A percentile compares a stretch with the other conserved stretches of the same genome.
phyloP scores from a whole-genome alignment of 345 rosid species.

The Iberis pinnata region DNA sequence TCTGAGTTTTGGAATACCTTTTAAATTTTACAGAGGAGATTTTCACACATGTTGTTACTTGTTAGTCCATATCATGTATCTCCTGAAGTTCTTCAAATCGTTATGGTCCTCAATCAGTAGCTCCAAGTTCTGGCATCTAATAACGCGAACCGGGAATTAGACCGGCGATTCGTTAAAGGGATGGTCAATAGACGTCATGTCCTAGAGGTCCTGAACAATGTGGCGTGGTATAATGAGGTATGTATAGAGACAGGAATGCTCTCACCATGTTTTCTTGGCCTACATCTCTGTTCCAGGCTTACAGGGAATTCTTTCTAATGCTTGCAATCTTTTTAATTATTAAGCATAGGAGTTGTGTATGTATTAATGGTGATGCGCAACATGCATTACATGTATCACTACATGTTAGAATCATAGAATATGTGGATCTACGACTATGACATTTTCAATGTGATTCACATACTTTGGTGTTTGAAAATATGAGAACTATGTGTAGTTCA shows the following conservation, averaged over 20 bases:
- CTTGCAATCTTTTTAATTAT: not conserved
- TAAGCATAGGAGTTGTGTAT: conserved; percentile 2
- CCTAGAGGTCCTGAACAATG: conserved; percentile 67
- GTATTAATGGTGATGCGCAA: not conserved
- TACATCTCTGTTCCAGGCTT: not conserved
- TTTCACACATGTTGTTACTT: too few species aligned
- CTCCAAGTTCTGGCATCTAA: too few species aligned
- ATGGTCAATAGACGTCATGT: too few species aligned
- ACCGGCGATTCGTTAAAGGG: too few species aligned
- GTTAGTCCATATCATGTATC: too few species aligned
- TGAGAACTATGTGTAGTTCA: not conserved
- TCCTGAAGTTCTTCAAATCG: too few species aligned
- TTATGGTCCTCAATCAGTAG: too few species aligned
- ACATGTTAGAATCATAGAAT: not conserved
- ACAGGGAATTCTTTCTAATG: not conserved
- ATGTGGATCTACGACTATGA: not conserved
- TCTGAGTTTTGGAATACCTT: too few species aligned
- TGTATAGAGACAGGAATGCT: conserved; percentile 2
- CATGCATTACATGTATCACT: not conserved
- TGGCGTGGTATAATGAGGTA: conserved; percentile 90
- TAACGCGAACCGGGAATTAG: too few species aligned
- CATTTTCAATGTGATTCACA: not conserved
- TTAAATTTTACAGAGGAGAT: too few species aligned
- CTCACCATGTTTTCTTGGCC: not conserved
- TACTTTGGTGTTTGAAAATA: conserved; percentile 1